Base-by-base conservation (phyloP, 306 rosid genomes). In the Alnus glutinosa region DNA sequence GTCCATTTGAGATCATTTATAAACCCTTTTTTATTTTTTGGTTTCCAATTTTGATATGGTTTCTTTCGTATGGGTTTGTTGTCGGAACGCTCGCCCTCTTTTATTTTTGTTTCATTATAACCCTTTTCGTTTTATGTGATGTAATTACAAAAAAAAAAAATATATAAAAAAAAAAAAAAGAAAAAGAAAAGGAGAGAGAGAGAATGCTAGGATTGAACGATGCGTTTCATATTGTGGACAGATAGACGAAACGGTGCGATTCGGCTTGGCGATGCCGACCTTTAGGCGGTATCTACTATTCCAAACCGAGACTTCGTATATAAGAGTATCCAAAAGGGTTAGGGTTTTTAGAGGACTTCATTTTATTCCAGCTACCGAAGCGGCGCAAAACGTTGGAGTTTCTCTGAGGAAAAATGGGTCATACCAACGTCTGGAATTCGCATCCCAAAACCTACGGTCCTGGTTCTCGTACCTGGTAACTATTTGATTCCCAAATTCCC, bases 361-460 rank as follows among this genome's bases (percentile, higher is more conserved):
- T 42, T 9, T 16, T n/a, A 10, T 68, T 11, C 2, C 16, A 64
- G 1, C 32, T 32, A 23, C 4, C 32, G 44, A 63, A 55, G 80
- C 67, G 47, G 28, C 23, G 77, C 77, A 15, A 9, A 9, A 61
- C 39, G 51, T 62, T 16, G 18, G 55, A 37, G 78, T 23, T 79
- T 18, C 11, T 28, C 46, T 23, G 28, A 58, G 37, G 62, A 70
- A 81, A 62, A 48, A 86, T 86, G 89, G 92, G 92, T 0, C 92
- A 86, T 48, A 75, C 92, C 1, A 86, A 88, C 63, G 85, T 88
- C 3, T 86, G 91, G 89, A 86, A 83, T 50, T 86, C 89, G 30
- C 89, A 88, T 55, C 88, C 91, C 0, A 88, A 88, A 81, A 86
- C 47, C 75, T 88, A 88, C 32, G 89, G 89, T 34, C 91, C 88